Base-by-base conservation (phyloP, 1,284 basidiomycete genomes). In the Tilletia caries region DNA sequence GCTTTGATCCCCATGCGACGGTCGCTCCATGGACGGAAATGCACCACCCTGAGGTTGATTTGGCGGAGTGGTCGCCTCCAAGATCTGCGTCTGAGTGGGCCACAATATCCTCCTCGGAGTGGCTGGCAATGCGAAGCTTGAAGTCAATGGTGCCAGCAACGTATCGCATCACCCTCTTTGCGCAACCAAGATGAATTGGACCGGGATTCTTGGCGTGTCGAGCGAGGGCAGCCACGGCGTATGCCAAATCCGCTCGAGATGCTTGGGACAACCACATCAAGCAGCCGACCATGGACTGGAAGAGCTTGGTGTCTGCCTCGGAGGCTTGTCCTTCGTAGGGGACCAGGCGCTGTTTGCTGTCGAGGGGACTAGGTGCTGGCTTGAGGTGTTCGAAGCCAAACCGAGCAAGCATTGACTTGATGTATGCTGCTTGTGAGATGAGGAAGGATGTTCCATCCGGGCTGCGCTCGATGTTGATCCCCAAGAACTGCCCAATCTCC, bases 1-100 rank as follows among this genome's bases (percentile, higher is more conserved):
- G 54, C 29, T 58, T 58, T 25, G 54, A 25, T 25, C n/a, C 54
- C 54, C 54, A 58, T n/a, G 54, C n/a, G 12, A 58, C 54, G 25
- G 54, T 58, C 20, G 54, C 54, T 13, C 54, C 54, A 25, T 58
- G 54, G 54, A 58, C 54, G 15, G 54, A 58, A 15, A 58, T 25
- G 13, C 25, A 60, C 54, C 54, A 60, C 13, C 23, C 54, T 5
- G 54, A 60, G 20, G 54, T 60, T 15, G 54, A 60, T 20, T 32
- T 60, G 6, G 54, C 54, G 6, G 54, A 29, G 29, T 15, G 29
- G 27, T 60, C 54, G 15, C 54, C 54, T 27, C 54, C 54, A 32
- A 60, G 29, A 10, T 60, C 54, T 4, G 54, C 54, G 20, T 60
- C 8, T 27, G 54, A 60, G 27, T 60, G 29, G 10, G 54, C 54